Conservation (phyloP, 257 asterid species). For the Scutellaria minor region DNA sequence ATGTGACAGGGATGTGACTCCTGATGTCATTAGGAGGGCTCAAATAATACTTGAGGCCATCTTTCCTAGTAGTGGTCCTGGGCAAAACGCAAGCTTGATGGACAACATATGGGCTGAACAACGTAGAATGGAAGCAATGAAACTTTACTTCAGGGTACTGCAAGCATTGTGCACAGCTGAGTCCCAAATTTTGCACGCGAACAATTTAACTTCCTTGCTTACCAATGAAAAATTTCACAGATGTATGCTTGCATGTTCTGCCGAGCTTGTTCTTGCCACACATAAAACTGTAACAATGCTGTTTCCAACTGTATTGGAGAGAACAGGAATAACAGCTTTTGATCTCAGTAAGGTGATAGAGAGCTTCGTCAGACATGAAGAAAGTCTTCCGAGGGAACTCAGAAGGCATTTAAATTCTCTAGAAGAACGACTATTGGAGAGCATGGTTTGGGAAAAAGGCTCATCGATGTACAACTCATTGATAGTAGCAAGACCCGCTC, state of each 20-base stretch:
- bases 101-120: constrained; percentile 96
- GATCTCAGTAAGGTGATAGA: constrained; percentile 99
- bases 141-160: constrained; percentile 88
- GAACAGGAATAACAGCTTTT: constrained; percentile 96
- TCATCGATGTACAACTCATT: constrained; percentile 98
- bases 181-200: constrained; percentile 73
- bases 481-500: constrained; percentile 80
- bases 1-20: constrained; percentile 82
- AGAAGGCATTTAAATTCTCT: constrained; percentile 92
- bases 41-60: constrained; percentile 91
- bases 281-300: constrained; percentile 96
- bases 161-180: constrained; percentile 94
- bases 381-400: constrained; percentile 95
- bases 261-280: constrained; percentile 98
- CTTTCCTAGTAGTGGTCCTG: constrained; percentile 90
- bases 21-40: constrained; percentile 85
- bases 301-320: constrained; percentile 95
- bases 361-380: constrained; percentile 95
- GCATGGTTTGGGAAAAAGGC: constrained; percentile 99
- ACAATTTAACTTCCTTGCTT: constrained; percentile 82
- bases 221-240: constrained; percentile 96
- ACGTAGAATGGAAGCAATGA: constrained; percentile 88
- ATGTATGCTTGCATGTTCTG: constrained; percentile 99
- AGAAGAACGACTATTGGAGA: constrained; percentile 93
- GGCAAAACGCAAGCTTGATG: constrained; percentile 83